These are phyloP conservation scores for Solanum pennellii DNA, from an alignment of 257 asterid genomes.

Conservation along the genomic window DNA sequence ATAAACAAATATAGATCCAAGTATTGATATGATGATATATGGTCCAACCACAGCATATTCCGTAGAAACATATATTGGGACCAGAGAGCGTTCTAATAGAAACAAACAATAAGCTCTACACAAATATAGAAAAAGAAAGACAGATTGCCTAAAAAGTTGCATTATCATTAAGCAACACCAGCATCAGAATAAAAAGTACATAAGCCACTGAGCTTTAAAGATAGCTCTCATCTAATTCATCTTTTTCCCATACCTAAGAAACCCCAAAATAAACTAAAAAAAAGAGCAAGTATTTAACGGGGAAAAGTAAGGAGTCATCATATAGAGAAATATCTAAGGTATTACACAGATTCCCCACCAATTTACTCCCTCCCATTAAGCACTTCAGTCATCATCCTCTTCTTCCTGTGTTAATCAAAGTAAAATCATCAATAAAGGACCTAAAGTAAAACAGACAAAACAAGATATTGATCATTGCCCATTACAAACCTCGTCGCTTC, in stretches of 20 bases:
- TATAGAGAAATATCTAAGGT: neutral
- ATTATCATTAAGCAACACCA: neutral
- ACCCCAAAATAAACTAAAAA: neutral
- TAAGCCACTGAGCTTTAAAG: neutral
- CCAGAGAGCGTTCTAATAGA: neutral
- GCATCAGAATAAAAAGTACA: neutral
- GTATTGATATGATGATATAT: neutral
- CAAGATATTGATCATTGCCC: neutral
- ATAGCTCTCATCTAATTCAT: neutral
- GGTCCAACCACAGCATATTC: neutral
- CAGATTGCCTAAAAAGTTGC: neutral
- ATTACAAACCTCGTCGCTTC: slow-evolving; percentile 10
- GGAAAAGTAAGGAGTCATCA: neutral
- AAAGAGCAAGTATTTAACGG: neutral
- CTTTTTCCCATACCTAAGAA: neutral
- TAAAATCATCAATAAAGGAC: neutral
- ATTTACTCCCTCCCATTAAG: neutral
- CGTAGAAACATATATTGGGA: neutral
- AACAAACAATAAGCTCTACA: neutral
- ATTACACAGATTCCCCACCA: neutral
- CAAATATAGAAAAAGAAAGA: neutral
- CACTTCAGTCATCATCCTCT: slow-evolving; percentile 5
- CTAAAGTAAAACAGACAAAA: neutral
- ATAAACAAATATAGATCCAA: neutral
- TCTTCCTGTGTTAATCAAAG: neutral